Evolutionary conservation across 441 rosid genomes (phyloP), one percentile per base, ranked within the genome.

Genomic region (Adansonia madagascariensis): DNA sequence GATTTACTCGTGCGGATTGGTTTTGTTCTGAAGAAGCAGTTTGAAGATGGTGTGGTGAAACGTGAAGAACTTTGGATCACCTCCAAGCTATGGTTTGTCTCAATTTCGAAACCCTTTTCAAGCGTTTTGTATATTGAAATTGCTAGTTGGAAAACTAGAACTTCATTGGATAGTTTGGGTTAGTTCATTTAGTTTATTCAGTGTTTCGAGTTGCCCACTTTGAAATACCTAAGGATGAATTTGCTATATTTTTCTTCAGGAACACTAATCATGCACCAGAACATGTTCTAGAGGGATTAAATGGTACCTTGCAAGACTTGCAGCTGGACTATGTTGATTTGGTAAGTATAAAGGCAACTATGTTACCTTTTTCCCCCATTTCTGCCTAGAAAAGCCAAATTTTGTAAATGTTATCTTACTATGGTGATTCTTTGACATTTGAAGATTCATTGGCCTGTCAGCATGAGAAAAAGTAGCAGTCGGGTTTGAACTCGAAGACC

Each of bases 321-420:
- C 90, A 90, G 79, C 85, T 91, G 76, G 88, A 90, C 74, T 88
- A 90, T 47, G 70, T 90, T 17, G 97, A 93, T 86, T 89, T 91
- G 22, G 93, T 91, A 83, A 53, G 91, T 79, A 20, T 22, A 7
- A 69, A 22, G 17, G 53, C 57, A 69, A 12, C 1, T 41, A 12
- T 68, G 4, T 47, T 47, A 20, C 4, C 11, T 8, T 12, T 0
- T 60, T 15, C 46, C 39, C 3, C 6, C 27, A 57, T 6, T 57
- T 61, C 2, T 24, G 35, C 8, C 24, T 8, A 6, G 9, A 0
- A 52, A 17, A 52, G 6, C 8, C 8, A 56, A 2, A 49, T 61
- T 61, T 27, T 60, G 41, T 24, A 24, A 24, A 24, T 10, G 63
- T 60, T 60, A 24, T 60, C 65, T 9, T 24, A 60, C 63, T 3